These are phyloP conservation scores for Trifolium subterraneum DNA, from an alignment of 306 rosid species.

Conservation along the genomic window DNA sequence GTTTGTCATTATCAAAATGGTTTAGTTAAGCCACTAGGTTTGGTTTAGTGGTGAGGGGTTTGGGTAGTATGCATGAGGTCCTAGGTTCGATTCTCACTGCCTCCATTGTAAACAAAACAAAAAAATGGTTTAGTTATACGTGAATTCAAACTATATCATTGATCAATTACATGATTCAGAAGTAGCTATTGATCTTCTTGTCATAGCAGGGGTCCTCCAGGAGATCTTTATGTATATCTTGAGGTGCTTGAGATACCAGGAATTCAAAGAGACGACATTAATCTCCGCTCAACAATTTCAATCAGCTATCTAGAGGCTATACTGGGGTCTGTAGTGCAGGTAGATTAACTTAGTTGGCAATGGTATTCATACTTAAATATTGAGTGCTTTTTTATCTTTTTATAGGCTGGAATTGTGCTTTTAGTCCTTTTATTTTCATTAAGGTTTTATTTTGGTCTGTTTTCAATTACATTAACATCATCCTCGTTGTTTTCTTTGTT, in stretches of 20 bases:
- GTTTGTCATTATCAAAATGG: constrained; percentile 24
- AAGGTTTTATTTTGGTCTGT: constrained; percentile 23
- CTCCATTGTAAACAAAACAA: too few species aligned
- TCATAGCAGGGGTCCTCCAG: constrained; percentile 87
- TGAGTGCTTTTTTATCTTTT: constrained; percentile 11
- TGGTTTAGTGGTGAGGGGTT: too few species aligned
- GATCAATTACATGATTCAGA: constrained; percentile 40
- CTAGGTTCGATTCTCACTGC: too few species aligned
- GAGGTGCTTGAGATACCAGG: constrained; percentile 79
- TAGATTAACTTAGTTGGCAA: constrained; percentile 37
- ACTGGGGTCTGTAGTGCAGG: constrained; percentile 78
- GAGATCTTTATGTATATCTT: constrained; percentile 93
- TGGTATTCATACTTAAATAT: constrained; percentile 34
- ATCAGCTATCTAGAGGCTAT: constrained; percentile 89
- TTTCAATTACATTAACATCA: constrained; percentile 15
- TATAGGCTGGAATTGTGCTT: constrained; percentile 18
- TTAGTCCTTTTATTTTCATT: constrained; percentile 23
- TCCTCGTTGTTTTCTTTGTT: constrained; percentile 15
- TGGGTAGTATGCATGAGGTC: too few species aligned
- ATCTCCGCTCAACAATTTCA: constrained; percentile 74
- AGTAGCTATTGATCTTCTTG: constrained; percentile 44
- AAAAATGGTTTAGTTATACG: constrained; percentile 28
- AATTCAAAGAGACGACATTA: constrained; percentile 92
- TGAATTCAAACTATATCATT: constrained; percentile 32
- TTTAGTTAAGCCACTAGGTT: too few species aligned